These are phyloP conservation scores for Colletotrichum coccodes DNA, from an alignment of 2,329 filamentous ascomycete genomes.

Conservation along the genomic window DNA sequence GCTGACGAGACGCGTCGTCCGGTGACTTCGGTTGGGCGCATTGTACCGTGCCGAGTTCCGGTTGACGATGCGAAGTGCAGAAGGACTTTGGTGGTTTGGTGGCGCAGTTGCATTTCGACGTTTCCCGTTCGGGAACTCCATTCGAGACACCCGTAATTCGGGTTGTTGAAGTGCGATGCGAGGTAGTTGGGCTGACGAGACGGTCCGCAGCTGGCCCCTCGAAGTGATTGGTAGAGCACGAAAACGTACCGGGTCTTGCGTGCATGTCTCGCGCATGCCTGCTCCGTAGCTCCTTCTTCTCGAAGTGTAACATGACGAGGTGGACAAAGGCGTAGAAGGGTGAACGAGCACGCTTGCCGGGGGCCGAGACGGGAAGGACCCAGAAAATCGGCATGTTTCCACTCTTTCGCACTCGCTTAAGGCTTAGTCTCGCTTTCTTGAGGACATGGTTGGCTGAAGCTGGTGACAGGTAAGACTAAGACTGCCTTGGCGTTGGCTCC, in stretches of 20 bases:
- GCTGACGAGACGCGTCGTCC: background rate
- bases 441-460: background rate
- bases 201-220: background rate
- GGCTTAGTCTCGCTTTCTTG: background rate
- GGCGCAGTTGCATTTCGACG: conserved; percentile 8
- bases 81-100: background rate
- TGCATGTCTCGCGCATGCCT: background rate
- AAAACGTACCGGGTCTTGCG: background rate
- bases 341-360: background rate
- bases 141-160: conserved; percentile 34
- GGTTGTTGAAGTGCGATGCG: background rate
- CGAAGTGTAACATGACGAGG: background rate
- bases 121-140: conserved; percentile 34
- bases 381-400: background rate
- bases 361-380: background rate
- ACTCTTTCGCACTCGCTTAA: conserved; percentile 16
- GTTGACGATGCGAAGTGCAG: background rate
- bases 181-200: background rate
- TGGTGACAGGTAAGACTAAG: too few relatives aligned
- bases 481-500: background rate
- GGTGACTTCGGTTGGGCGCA: background rate
- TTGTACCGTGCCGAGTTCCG: conserved; percentile 18
- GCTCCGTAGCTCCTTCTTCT: background rate
- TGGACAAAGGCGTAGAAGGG: background rate
- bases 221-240: background rate